Evolutionary conservation across 768 basidiomycete genomes (phyloP).

Genomic region (Lepiota venenata): DNA sequence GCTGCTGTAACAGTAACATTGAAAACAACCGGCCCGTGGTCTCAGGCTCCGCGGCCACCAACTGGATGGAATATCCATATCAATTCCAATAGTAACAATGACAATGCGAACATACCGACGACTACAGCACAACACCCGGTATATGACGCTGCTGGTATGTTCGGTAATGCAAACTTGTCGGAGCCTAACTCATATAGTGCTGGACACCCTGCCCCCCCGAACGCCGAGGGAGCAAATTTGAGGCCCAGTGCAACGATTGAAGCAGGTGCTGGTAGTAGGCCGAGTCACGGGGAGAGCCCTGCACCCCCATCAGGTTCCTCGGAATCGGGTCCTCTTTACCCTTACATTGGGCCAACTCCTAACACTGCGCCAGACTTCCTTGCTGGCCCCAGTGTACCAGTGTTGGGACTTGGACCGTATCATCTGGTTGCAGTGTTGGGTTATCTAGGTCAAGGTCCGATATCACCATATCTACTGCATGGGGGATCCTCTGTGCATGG

Average conservation of each 20-base stretch:
- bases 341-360: not conserved
- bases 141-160: slow-evolving; percentile 11
- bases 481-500: no score
- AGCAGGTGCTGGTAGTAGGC: slow-evolving; percentile 9
- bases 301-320: not conserved
- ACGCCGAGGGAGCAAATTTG: slow-evolving; percentile 16
- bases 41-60: slow-evolving; percentile 39
- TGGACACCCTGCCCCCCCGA: slow-evolving; percentile 14
- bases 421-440: not conserved
- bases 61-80: slow-evolving; percentile 40
- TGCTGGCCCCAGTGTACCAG: not conserved
- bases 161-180: slow-evolving; percentile 28
- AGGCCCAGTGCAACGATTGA: slow-evolving; percentile 23
- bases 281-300: slow-evolving; percentile 8
- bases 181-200: slow-evolving; percentile 28
- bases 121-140: slow-evolving; percentile 13
- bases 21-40: slow-evolving; percentile 18
- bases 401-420: not conserved
- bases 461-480: not conserved
- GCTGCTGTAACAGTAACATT: slow-evolving; percentile 1
- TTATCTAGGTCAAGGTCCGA: slow-evolving; percentile 3
- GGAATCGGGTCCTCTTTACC: not conserved
- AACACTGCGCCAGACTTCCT: not conserved
- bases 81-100: not conserved
- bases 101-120: slow-evolving; percentile 12